Evolutionary conservation across 2,329 filamentous ascomycete genomes (phyloP).

Genomic region (Penicillium rolfsii): DNA sequence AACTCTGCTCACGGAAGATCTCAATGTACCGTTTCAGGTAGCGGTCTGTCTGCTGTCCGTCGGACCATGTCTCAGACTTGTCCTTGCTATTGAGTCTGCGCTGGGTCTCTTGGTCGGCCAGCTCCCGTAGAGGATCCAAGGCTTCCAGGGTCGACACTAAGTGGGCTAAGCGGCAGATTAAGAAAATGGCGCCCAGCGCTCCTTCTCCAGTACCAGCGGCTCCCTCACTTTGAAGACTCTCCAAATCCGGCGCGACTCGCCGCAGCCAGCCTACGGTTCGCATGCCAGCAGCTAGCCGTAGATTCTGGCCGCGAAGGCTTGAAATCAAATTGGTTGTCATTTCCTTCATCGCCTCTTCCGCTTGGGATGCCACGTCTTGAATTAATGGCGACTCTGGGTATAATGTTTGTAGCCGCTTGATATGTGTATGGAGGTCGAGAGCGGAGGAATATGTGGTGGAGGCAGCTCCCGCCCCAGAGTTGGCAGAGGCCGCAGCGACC

Average conservation of each 20-base stretch:
- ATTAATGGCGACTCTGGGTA: constrained; percentile 81
- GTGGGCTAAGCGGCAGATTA: constrained; percentile 81
- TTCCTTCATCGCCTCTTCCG: constrained; percentile 83
- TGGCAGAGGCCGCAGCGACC: constrained; percentile 50
- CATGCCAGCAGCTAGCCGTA: constrained; percentile 89
- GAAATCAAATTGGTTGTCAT: constrained; percentile 84
- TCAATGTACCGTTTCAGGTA: constrained; percentile 96
- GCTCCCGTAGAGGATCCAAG: constrained; percentile 78
- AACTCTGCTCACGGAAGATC: constrained; percentile 96
- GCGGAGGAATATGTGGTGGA: constrained; percentile 82
- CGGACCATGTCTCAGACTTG: constrained; percentile 40
- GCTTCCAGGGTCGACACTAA: constrained; percentile 79
- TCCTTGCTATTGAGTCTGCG: constrained; percentile 43
- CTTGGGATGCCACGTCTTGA: constrained; percentile 71
- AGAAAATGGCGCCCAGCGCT: constrained; percentile 78
- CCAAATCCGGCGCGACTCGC: constrained; percentile 80
- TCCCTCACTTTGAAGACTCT: constrained; percentile 45
- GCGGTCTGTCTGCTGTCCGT: constrained; percentile 88
- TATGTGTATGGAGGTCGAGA: constrained; percentile 90
- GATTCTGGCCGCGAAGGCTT: constrained; percentile 72
- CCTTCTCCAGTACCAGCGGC: constrained; percentile 58
- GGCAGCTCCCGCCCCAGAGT: constrained; percentile 41
- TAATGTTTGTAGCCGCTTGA: constrained; percentile 78
- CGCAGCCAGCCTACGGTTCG: constrained; percentile 90
- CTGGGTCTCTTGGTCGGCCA: constrained; percentile 82